These are phyloP conservation scores for Neotropicomus parvogracilis DNA, from an alignment of 1,284 basidiomycete genomes.

Conservation along the genomic window DNA sequence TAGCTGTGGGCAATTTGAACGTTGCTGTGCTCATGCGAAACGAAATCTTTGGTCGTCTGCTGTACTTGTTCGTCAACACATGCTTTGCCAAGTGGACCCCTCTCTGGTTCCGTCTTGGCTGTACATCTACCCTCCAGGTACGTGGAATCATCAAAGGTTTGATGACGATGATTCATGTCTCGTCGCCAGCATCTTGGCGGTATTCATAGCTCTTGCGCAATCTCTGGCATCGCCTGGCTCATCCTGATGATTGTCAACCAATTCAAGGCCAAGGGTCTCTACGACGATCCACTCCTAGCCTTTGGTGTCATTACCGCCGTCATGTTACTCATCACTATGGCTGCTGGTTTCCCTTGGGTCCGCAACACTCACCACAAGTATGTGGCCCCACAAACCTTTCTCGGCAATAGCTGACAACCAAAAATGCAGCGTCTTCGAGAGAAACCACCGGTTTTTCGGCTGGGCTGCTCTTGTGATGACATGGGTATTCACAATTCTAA, in stretches of 20 bases:
- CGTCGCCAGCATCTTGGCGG: slow-evolving; percentile 63
- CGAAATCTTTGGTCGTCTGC: slow-evolving; percentile 52
- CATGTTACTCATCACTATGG: slow-evolving; percentile 52
- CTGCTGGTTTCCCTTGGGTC: slow-evolving; percentile 66
- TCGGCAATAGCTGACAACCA: slow-evolving; percentile 6
- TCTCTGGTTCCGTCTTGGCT: slow-evolving; percentile 63
- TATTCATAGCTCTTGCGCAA: slow-evolving; percentile 70
- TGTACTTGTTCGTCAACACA: slow-evolving; percentile 51
- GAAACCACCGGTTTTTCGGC: slow-evolving; percentile 72
- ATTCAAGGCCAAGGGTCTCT: slow-evolving; percentile 44
- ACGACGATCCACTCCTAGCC: slow-evolving; percentile 52
- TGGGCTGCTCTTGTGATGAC: slow-evolving; percentile 63
- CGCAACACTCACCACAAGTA: slow-evolving; percentile 76
- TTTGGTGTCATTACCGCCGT: slow-evolving; percentile 56
- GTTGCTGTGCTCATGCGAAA: slow-evolving; percentile 54
- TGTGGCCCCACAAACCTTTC: slow-evolving; percentile 21
- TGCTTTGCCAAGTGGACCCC: slow-evolving; percentile 71
- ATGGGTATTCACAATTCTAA: slow-evolving; percentile 64
- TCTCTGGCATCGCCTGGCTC: slow-evolving; percentile 65
- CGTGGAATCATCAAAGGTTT: not conserved
- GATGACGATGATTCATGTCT: slow-evolving; percentile 9
- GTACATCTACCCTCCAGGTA: slow-evolving; percentile 68
- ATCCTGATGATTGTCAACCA: slow-evolving; percentile 57
- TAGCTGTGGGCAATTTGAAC: slow-evolving; percentile 55
- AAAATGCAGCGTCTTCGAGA: slow-evolving; percentile 60